A percentile compares a stretch with the other conserved stretches of the same genome.
Evolutionary conservation across 768 basidiomycete species (phyloP).

Genomic region (Phaeolepiota aurea): DNA sequence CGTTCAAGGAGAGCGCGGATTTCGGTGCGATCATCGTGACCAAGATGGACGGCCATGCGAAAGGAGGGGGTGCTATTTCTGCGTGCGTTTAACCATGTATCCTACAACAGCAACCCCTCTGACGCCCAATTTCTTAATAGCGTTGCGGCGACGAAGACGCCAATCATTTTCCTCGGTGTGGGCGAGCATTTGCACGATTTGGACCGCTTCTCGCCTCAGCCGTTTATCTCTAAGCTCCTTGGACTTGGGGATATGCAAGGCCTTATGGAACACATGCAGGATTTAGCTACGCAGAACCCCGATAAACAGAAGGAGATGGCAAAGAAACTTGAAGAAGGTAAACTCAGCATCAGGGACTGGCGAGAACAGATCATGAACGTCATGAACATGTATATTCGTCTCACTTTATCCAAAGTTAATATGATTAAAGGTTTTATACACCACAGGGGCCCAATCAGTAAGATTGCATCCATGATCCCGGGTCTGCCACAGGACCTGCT

Average conservation of each 20-base stretch:
- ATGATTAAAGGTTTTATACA: no score
- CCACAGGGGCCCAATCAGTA: slow-evolving; percentile 96
- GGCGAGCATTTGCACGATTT: slow-evolving; percentile 98
- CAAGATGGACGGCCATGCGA: slow-evolving; percentile 99
- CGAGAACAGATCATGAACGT: slow-evolving; percentile 95
- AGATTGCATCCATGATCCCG: slow-evolving; percentile 98
- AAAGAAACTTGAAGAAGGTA: slow-evolving; percentile 95
- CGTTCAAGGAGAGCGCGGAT: slow-evolving; percentile 96
- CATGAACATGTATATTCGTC: slow-evolving; percentile 94
- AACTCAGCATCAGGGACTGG: slow-evolving; percentile 95
- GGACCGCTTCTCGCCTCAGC: slow-evolving; percentile 90
- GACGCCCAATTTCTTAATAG: slow-evolving; percentile 43
- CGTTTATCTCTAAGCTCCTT: slow-evolving; percentile 94
- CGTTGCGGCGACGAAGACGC: slow-evolving; percentile 97
- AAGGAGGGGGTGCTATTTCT: slow-evolving; percentile 97
- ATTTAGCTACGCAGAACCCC: slow-evolving; percentile 85
- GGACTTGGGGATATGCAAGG: slow-evolving; percentile 97
- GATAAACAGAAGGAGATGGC: slow-evolving; percentile 98
- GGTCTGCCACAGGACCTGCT: slow-evolving; percentile 89
- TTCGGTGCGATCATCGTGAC: slow-evolving; percentile 99
- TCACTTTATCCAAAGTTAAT: neutral
- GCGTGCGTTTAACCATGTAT: slow-evolving; percentile 77
- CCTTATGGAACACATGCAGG: slow-evolving; percentile 98
- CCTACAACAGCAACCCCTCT: no score
- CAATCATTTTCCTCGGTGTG: slow-evolving; percentile 96